Percentiles rank a stretch among this genome's conserved stretches.
These are phyloP conservation scores for Solanum pimpinellifolium DNA, from an alignment of 257 asterid species.

Conservation along the genomic window DNA sequence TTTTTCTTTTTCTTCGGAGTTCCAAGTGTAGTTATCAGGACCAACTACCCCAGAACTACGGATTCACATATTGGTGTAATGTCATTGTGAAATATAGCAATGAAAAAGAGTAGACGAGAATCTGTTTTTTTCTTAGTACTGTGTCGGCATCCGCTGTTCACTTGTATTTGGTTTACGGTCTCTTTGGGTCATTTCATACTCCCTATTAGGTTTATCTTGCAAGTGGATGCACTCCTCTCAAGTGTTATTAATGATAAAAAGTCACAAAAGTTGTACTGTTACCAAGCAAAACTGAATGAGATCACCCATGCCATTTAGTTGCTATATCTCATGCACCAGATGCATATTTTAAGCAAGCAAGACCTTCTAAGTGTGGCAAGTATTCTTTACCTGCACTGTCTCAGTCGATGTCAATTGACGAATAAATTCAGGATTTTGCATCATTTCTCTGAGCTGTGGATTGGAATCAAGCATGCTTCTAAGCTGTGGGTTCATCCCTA, in stretches of 20 bases:
- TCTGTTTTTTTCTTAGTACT: background rate
- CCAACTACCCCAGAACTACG: background rate
- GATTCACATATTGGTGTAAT: background rate
- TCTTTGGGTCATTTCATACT: background rate
- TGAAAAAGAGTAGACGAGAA: background rate
- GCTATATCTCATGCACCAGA: background rate
- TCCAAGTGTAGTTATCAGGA: background rate
- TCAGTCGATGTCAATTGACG: constrained; percentile 45
- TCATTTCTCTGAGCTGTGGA: constrained; percentile 44
- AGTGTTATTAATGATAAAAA: background rate
- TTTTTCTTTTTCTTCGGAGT: background rate
- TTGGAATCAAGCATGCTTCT: constrained; percentile 34
- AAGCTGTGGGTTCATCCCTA: constrained; percentile 35
- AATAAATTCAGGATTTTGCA: constrained; percentile 48
- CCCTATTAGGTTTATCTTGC: background rate
- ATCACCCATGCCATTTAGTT: background rate
- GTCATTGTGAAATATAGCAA: background rate
- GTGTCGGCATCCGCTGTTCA: background rate
- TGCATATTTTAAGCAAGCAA: background rate
- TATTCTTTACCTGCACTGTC: constrained; percentile 33
- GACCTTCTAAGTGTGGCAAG: background rate
- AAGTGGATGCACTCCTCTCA: background rate
- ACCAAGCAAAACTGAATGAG: background rate
- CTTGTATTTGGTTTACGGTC: background rate
- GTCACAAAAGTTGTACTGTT: background rate